Percentiles rank a stretch among this genome's conserved stretches.
phyloP scores from a whole-genome alignment of 1,284 basidiomycete species.

The Phellopilus nigrolimitatus region DNA sequence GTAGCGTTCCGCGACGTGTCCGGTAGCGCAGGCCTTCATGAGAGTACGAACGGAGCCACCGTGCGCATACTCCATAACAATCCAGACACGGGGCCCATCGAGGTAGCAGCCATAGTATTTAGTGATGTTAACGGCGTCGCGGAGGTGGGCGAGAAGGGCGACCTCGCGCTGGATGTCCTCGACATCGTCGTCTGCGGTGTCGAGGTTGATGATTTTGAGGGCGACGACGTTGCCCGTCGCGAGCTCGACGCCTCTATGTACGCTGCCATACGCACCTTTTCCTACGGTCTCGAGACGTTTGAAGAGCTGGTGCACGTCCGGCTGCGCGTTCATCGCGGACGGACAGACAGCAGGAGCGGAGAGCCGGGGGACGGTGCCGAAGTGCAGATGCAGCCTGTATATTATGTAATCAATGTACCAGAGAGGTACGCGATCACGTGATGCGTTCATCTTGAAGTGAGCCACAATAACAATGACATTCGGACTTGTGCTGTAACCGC shows the following conservation, averaged over 20 bases:
- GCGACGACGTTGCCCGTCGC: constrained; percentile 85
- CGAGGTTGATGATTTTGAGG: constrained; percentile 97
- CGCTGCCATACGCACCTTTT: constrained; percentile 94
- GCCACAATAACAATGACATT: background rate
- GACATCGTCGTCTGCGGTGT: constrained; percentile 95
- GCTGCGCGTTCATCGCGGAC: constrained; percentile 1
- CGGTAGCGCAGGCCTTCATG: constrained; percentile 79
- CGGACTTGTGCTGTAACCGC: background rate
- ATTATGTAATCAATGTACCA: background rate
- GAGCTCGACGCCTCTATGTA: constrained; percentile 89
- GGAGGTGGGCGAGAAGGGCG: constrained; percentile 84
- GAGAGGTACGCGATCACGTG: background rate
- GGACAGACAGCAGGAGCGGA: background rate
- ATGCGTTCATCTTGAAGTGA: too few species aligned
- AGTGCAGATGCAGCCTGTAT: background rate
- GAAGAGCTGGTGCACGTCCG: constrained; percentile 42
- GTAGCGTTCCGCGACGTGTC: constrained; percentile 86
- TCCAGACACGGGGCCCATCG: constrained; percentile 95
- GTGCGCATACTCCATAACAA: constrained; percentile 97
- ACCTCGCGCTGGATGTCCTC: constrained; percentile 97
- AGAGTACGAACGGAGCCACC: constrained; percentile 93
- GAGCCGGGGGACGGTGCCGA: background rate
- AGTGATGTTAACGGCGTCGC: constrained; percentile 88
- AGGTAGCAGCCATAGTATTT: constrained; percentile 96
- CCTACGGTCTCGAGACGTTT: constrained; percentile 65